phyloP scores from a whole-genome alignment of 306 rosid species.

The Lablab purpureus region DNA sequence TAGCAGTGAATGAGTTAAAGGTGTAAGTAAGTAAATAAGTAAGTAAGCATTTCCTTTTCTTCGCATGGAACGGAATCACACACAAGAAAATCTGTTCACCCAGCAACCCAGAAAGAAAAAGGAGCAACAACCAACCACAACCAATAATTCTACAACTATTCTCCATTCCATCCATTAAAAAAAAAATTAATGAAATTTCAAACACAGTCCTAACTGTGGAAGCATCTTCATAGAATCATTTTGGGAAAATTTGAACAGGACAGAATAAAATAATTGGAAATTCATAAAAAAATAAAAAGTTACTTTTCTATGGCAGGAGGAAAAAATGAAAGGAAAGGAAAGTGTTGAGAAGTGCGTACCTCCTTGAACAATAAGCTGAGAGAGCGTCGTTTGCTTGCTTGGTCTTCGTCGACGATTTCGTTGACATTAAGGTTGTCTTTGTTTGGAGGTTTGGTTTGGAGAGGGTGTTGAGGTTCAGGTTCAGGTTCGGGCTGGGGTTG shows the following conservation, averaged over 20 bases:
- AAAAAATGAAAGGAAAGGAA: no score
- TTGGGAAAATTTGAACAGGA: neutral
- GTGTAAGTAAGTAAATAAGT: no score
- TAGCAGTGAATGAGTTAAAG: neutral
- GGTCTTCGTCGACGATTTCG: constrained; percentile 56
- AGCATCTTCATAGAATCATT: neutral
- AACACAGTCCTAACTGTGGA: no score
- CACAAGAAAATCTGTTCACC: constrained; percentile 13
- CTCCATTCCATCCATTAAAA: neutral
- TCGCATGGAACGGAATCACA: constrained; percentile 2
- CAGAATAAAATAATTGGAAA: neutral
- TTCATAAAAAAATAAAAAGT: neutral
- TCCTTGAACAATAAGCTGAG: constrained; percentile 68
- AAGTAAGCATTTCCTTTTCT: constrained; percentile 9
- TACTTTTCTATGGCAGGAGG: neutral
- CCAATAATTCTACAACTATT: constrained; percentile 11
- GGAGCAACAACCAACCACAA: neutral
- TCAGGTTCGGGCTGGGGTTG: constrained; percentile 48
- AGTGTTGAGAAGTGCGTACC: constrained; percentile 26
- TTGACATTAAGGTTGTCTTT: neutral
- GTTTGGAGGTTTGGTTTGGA: neutral
- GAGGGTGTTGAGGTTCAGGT: constrained; percentile 11
- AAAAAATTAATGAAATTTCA: neutral
- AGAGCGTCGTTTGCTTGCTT: constrained; percentile 55
- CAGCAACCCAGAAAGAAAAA: neutral